Conservation (phyloP, 768 basidiomycete genomes). For the Coprinopsis sp. region DNA sequence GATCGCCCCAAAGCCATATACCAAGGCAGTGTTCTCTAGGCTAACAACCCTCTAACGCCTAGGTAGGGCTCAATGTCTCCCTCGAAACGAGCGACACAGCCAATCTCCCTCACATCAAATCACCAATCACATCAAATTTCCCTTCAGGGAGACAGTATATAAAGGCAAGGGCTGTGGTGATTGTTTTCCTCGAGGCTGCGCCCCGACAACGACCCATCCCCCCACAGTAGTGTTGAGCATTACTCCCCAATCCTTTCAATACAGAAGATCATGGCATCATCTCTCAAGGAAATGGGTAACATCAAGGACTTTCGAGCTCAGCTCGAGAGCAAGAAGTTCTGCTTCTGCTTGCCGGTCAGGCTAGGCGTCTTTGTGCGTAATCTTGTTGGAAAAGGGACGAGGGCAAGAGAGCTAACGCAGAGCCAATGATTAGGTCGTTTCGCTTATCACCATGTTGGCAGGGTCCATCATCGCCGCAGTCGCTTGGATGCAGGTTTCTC, state of each 20-base stretch:
- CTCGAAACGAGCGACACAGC: no score
- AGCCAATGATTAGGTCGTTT: constrained; percentile 22
- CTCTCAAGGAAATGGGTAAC: background rate
- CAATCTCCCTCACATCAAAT: no score
- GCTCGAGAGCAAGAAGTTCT: constrained; percentile 54
- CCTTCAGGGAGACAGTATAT: constrained; percentile 1
- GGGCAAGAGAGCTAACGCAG: no score
- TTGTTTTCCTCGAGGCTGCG: constrained; percentile 9
- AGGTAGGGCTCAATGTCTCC: no score
- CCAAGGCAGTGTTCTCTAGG: background rate
- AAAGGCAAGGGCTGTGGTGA: background rate
- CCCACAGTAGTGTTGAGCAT: constrained; percentile 2
- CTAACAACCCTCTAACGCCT: constrained; percentile 4
- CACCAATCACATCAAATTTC: background rate
- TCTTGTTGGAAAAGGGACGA: background rate
- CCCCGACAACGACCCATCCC: constrained; percentile 9
- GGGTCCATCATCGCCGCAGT: constrained; percentile 41
- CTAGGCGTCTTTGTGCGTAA: constrained; percentile 53
- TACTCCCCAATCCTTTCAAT: background rate
- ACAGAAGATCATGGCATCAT: background rate
- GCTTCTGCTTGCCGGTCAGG: constrained; percentile 63
- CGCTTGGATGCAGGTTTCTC: constrained; percentile 43
- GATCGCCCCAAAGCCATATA: no score
- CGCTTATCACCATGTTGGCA: constrained; percentile 40
- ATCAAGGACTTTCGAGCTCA: constrained; percentile 20